Percentiles rank a stretch among this genome's conserved stretches.
Conservation (phyloP, 140 eudicot genomes). For the Flaveria floridana region DNA sequence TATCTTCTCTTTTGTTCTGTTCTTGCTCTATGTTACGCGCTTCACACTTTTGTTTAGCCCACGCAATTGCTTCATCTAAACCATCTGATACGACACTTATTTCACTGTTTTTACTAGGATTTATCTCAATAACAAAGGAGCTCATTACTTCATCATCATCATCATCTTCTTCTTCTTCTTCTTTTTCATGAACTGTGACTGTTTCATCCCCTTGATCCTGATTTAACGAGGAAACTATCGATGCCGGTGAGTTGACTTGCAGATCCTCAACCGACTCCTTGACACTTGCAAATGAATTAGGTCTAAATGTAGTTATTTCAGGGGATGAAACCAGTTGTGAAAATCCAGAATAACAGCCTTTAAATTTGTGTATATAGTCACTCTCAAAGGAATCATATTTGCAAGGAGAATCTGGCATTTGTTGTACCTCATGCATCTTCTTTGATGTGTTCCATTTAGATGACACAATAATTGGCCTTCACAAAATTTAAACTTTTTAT, state of each 20-base stretch:
- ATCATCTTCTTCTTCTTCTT: conserved; percentile 27
- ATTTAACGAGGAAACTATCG: conserved; percentile 55
- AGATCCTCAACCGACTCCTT: conserved; percentile 54
- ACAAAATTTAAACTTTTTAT: background rate
- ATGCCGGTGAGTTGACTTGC: conserved; percentile 66
- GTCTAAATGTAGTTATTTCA: conserved; percentile 50
- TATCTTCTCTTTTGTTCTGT: conserved; percentile 25
- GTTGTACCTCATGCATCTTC: conserved; percentile 38
- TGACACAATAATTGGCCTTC: conserved; percentile 55
- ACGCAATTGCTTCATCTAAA: conserved; percentile 83
- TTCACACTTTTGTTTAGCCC: conserved; percentile 75
- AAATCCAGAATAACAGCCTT: conserved; percentile 45
- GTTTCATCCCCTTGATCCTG: conserved; percentile 41
- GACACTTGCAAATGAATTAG: conserved; percentile 41
- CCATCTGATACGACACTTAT: conserved; percentile 39
- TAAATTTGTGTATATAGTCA: conserved; percentile 35
- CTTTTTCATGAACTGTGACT: conserved; percentile 1
- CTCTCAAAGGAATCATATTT: conserved; percentile 34
- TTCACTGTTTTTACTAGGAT: conserved; percentile 35
- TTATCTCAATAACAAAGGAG: conserved; percentile 73
- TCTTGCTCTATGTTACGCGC: conserved; percentile 27
- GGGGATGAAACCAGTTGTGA: conserved; percentile 55
- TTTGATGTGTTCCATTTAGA: conserved; percentile 52
- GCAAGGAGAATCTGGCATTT: conserved; percentile 34
- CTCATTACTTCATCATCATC: conserved; percentile 62